A percentile compares a stretch with the other conserved stretches of the same genome.
These are phyloP conservation scores for Parathielavia hyrcaniae DNA, from an alignment of 495 filamentous ascomycete species.

Conservation along the genomic window DNA sequence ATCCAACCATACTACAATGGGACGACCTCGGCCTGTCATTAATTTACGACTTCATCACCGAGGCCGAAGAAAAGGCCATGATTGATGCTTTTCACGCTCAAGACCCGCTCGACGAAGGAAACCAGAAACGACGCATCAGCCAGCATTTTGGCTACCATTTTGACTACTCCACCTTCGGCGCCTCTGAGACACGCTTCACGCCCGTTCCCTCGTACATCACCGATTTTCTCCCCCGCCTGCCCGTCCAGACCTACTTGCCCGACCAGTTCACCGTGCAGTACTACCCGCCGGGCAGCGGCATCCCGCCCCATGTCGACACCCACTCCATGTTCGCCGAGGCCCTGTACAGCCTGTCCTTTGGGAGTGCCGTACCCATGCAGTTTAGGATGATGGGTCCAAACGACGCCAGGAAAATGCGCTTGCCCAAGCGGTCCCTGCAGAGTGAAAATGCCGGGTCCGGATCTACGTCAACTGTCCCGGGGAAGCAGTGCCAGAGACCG, in stretches of 20 bases:
- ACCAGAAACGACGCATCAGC: conserved; percentile 25
- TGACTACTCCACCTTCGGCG: conserved; percentile 34
- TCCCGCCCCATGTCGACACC: conserved; percentile 34
- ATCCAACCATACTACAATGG: conserved; percentile 25
- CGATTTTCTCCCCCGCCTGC: conserved; percentile 24
- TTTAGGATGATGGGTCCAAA: conserved; percentile 28
- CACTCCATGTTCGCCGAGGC: conserved; percentile 34
- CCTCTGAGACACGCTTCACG: conserved; percentile 21
- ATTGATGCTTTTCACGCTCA: conserved; percentile 27
- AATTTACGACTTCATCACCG: conserved; percentile 29
- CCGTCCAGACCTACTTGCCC: conserved; percentile 21
- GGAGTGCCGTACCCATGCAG: conserved; percentile 28
- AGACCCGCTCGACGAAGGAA: conserved; percentile 11
- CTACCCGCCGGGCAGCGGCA: conserved; percentile 33
- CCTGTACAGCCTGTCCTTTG: conserved; percentile 30
- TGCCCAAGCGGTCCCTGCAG: conserved; percentile 28
- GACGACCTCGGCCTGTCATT: conserved; percentile 25
- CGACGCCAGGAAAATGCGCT: conserved; percentile 30
- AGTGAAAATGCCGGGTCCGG: neutral
- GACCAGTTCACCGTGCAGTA: conserved; percentile 36
- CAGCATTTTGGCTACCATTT: conserved; percentile 34
- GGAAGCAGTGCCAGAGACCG: neutral
- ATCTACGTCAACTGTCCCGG: neutral
- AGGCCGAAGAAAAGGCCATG: conserved; percentile 25
- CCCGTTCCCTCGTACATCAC: conserved; percentile 28